phyloP scores from a whole-genome alignment of 805 yeast genomes.

The Pichia manshurica region DNA sequence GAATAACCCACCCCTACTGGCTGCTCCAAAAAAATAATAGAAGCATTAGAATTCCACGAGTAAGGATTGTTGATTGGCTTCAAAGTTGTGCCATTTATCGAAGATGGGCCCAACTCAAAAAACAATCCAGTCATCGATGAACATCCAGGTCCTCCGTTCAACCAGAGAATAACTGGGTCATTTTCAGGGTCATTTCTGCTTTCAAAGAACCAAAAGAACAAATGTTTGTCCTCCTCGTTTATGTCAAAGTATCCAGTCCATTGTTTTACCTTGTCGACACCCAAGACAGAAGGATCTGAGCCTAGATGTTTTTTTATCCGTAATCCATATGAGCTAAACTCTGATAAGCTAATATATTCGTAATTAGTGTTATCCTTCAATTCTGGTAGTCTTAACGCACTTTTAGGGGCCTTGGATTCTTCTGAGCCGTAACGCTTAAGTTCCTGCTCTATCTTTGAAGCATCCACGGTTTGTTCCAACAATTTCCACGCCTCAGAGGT shows the following conservation, averaged over 20 bases:
- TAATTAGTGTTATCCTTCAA: not conserved
- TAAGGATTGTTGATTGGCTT: conserved; percentile 66
- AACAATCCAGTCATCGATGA: conserved; percentile 82
- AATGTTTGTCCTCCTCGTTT: conserved; percentile 60
- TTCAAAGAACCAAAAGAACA: conserved; percentile 78
- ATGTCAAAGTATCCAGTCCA: conserved; percentile 83
- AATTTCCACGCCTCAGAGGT: conserved; percentile 12
- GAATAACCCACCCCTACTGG: conserved; percentile 84
- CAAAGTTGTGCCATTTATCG: conserved; percentile 48
- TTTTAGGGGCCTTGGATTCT: conserved; percentile 3
- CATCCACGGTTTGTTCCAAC: conserved; percentile 9
- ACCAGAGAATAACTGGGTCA: conserved; percentile 84
- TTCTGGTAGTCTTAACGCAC: conserved; percentile 5
- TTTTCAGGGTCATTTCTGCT: conserved; percentile 81
- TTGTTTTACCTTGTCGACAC: conserved; percentile 78
- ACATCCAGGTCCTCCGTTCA: conserved; percentile 95
- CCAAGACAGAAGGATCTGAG: conserved; percentile 56
- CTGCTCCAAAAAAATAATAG: conserved; percentile 81
- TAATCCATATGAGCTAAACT: conserved; percentile 21
- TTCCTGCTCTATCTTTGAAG: conserved; percentile 1
- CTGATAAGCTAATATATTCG: conserved; percentile 8
- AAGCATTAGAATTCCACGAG: conserved; percentile 82
- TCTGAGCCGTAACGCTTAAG: conserved; percentile 2
- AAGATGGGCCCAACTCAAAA: conserved; percentile 81
- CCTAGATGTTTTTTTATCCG: conserved; percentile 16